phyloP scores from a whole-genome alignment of 148 eudicot genomes.

The Chenopodium album region DNA sequence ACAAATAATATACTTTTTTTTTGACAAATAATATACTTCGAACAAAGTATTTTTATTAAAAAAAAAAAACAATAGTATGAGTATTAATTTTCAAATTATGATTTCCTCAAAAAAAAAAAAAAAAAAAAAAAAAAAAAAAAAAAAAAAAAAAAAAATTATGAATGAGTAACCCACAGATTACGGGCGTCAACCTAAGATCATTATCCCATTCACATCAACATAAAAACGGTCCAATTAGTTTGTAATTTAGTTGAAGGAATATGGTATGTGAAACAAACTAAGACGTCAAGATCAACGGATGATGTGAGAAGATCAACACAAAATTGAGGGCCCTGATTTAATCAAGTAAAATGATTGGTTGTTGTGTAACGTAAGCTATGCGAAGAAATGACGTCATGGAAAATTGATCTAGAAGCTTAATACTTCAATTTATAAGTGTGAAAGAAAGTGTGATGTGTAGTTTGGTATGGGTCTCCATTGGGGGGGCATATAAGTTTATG shows the following conservation, averaged over 20 bases:
- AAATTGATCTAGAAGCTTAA: constrained; percentile 1
- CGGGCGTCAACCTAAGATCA: background rate
- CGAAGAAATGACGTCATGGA: constrained; percentile 2
- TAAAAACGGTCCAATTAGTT: background rate
- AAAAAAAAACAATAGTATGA: too few relatives aligned
- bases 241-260: background rate
- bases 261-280: background rate
- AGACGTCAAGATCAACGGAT: background rate
- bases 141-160: too few relatives aligned
- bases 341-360: constrained; percentile 6
- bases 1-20: too few relatives aligned
- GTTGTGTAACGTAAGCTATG: background rate
- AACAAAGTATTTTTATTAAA: too few relatives aligned
- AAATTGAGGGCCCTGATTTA: background rate
- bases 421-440: background rate
- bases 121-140: too few relatives aligned
- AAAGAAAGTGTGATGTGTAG: background rate
- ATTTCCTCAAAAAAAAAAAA: too few relatives aligned
- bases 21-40: too few relatives aligned
- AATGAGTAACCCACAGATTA: too few relatives aligned
- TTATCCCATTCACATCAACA: background rate
- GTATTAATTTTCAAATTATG: too few relatives aligned
- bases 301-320: background rate
- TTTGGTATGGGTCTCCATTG: constrained; percentile 16
- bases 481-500: constrained; percentile 1